Evolutionary conservation across 495 filamentous ascomycete genomes (phyloP).

Genomic region (Podospora comata): DNA sequence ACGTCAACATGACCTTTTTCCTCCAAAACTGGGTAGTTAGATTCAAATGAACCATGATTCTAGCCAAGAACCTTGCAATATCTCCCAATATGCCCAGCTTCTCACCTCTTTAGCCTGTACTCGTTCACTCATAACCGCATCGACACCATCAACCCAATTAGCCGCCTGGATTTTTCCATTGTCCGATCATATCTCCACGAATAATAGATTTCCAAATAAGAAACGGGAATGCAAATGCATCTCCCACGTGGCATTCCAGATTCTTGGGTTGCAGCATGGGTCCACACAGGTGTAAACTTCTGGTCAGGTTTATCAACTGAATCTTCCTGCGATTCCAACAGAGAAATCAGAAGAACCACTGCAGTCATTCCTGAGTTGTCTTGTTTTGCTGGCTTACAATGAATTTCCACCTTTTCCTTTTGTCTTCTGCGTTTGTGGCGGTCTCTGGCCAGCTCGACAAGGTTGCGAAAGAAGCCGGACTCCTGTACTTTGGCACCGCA

Average conservation of each 20-base stretch:
- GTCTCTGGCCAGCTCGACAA: constrained; percentile 38
- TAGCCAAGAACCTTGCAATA: not conserved
- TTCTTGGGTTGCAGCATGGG: not conserved
- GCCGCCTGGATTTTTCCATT: not conserved
- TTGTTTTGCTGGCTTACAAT: not conserved
- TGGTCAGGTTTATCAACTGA: not conserved
- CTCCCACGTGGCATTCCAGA: not conserved
- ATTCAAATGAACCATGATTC: too few species aligned
- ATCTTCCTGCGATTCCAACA: too few species aligned
- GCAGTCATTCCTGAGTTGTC: too few species aligned
- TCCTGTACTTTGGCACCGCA: constrained; percentile 56
- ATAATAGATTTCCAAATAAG: not conserved
- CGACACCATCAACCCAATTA: not conserved
- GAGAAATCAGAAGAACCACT: too few species aligned
- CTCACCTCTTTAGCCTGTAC: not conserved
- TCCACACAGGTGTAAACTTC: not conserved
- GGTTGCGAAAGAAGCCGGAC: constrained; percentile 48
- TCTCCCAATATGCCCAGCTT: not conserved
- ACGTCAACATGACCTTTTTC: too few species aligned
- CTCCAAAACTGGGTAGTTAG: too few species aligned
- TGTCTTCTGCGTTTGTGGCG: not conserved
- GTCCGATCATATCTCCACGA: not conserved
- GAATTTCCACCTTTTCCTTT: not conserved
- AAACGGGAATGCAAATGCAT: not conserved
- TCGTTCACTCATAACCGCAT: not conserved